phyloP scores from a whole-genome alignment of 495 filamentous ascomycete species.

The Tuber magnatum region DNA sequence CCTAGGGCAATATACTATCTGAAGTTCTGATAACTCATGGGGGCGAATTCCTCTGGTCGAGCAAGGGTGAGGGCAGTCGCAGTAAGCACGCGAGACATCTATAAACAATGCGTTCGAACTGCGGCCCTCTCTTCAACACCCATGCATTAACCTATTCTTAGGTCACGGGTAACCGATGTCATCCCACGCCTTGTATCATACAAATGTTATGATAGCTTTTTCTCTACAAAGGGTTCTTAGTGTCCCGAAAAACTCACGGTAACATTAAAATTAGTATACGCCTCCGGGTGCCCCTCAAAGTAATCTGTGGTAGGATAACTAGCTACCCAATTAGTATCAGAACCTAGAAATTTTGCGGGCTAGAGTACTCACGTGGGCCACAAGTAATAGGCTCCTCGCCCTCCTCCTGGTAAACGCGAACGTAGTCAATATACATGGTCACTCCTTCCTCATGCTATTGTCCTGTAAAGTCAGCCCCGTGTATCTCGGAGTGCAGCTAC shows the following conservation, averaged over 20 bases:
- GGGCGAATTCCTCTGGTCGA: background rate
- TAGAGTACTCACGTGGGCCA: conserved; percentile 50
- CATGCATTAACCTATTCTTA: conserved; percentile 48
- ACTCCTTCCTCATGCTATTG: conserved; percentile 44
- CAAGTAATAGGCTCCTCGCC: conserved; percentile 56
- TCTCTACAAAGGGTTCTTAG: background rate
- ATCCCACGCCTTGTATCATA: conserved; percentile 44
- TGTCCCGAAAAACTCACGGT: conserved; percentile 43
- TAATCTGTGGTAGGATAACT: conserved; percentile 65
- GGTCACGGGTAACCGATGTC: conserved; percentile 49
- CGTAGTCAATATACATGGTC: conserved; percentile 65
- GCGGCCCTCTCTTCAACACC: conserved; percentile 36
- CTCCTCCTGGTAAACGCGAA: conserved; percentile 67
- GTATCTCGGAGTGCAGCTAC: conserved; percentile 41
- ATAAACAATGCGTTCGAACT: background rate
- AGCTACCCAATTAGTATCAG: conserved; percentile 8
- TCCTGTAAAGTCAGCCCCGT: conserved; percentile 16
- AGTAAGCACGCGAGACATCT: background rate
- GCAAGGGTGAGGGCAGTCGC: background rate
- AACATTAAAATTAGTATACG: conserved; percentile 60
- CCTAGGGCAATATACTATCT: background rate
- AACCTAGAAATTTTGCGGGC: background rate
- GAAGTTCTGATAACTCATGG: background rate
- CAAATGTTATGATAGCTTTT: conserved; percentile 8
- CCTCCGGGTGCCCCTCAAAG: conserved; percentile 55